Evolutionary conservation across 345 rosid species (phyloP).

Genomic region (Ricinus communis): DNA sequence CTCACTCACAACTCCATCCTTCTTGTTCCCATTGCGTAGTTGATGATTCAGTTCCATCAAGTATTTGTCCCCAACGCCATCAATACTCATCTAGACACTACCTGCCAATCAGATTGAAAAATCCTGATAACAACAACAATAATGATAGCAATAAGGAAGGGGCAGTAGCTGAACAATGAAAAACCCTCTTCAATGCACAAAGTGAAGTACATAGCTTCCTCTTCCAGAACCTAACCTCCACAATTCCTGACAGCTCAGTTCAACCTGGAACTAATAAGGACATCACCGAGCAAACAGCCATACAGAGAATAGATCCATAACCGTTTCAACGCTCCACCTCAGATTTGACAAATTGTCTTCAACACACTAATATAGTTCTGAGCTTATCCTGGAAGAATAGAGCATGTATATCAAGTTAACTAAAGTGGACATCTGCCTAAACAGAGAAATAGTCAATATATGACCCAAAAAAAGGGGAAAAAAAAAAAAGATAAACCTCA

Average conservation of each 20-base stretch:
- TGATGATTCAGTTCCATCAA: conserved; percentile 35
- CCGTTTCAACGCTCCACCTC: conserved; percentile 13
- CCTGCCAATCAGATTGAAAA: conserved; percentile 42
- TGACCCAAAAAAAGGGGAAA: too few relatives aligned
- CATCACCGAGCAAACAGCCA: conserved; percentile 11
- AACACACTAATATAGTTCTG: conserved; percentile 13
- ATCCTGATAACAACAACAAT: conserved; percentile 20
- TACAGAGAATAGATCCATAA: conserved; percentile 12
- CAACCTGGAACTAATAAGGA: conserved; percentile 16
- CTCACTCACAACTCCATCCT: conserved; percentile 30
- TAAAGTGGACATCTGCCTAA: conserved; percentile 4
- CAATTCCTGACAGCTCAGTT: conserved; percentile 16
- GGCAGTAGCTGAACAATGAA: conserved; percentile 23
- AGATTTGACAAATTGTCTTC: background rate
- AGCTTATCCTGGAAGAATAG: conserved; percentile 23
- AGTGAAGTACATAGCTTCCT: conserved; percentile 35
- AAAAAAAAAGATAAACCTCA: too few relatives aligned
- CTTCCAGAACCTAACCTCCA: conserved; percentile 31
- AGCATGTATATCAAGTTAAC: conserved; percentile 16
- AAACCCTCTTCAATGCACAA: conserved; percentile 28
- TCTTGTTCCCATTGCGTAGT: conserved; percentile 25
- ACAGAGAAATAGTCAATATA: conserved; percentile 4
- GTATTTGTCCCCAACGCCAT: conserved; percentile 37
- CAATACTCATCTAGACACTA: conserved; percentile 51
- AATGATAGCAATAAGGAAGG: conserved; percentile 12